phyloP scores from a whole-genome alignment of 163 green algal genomes.

The Prototheca wickerhamii region DNA sequence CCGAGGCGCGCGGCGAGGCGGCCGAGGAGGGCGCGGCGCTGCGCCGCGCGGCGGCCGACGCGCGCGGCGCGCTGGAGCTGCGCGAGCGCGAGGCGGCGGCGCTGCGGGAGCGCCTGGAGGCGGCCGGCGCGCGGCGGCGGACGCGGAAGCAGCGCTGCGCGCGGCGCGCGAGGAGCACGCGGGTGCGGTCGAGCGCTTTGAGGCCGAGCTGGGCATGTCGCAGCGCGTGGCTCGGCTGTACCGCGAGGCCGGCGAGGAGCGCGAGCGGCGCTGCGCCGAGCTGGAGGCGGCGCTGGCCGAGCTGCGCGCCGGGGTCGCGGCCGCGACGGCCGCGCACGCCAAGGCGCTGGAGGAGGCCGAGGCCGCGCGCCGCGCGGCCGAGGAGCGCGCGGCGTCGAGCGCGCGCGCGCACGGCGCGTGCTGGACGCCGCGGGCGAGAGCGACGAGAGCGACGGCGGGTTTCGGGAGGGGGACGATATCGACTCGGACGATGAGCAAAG shows the following conservation, averaged over 20 bases:
- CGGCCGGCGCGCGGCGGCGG: conserved; percentile 29
- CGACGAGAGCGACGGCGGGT: not conserved
- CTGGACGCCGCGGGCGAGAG: conserved; percentile 27
- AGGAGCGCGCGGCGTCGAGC: conserved; percentile 29
- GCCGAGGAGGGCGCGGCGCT: not conserved
- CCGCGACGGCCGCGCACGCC: conserved; percentile 7
- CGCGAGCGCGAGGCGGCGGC: not conserved
- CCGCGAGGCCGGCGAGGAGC: conserved; percentile 49
- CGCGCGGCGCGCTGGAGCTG: not conserved
- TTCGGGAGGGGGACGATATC: not conserved
- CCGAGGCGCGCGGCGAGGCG: conserved; percentile 8
- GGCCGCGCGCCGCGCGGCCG: conserved; percentile 11
- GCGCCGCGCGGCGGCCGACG: not conserved
- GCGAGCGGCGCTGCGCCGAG: conserved; percentile 23
- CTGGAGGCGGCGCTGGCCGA: conserved; percentile 54
- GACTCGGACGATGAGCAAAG: not conserved
- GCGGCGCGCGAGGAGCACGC: conserved; percentile 24
- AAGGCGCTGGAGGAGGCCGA: conserved; percentile 21
- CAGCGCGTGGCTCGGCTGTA: conserved; percentile 50
- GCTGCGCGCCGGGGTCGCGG: conserved; percentile 17
- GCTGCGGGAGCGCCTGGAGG: conserved; percentile 21
- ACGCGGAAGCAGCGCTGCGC: conserved; percentile 12
- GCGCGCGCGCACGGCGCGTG: conserved; percentile 19
- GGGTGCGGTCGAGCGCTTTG: conserved; percentile 20
- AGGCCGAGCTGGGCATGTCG: conserved; percentile 39